Conservation (phyloP, 208 protist species). For the Acanthamoeba triangularis region DNA sequence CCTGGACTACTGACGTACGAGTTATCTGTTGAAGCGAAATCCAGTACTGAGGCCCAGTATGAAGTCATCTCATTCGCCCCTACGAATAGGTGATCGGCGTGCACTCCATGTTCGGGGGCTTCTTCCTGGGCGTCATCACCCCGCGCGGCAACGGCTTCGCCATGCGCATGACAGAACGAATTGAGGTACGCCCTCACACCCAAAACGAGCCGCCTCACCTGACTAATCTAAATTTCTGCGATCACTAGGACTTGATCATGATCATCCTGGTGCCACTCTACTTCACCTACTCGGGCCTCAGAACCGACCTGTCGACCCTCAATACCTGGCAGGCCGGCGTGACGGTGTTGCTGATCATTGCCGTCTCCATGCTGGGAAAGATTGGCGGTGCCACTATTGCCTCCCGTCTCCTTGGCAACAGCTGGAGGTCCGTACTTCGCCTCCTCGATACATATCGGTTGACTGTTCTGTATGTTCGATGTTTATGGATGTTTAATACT, state of each 20-base stretch:
- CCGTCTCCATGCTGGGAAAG: constrained; percentile 82
- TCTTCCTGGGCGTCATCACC: constrained; percentile 82
- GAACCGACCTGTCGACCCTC: constrained; percentile 72
- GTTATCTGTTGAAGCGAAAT: too few relatives aligned
- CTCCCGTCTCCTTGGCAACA: constrained; percentile 12
- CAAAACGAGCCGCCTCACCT: too few relatives aligned
- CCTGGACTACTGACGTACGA: constrained; percentile 76
- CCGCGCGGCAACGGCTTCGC: constrained; percentile 80
- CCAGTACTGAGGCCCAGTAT: too few relatives aligned
- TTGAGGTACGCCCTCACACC: constrained; percentile 73
- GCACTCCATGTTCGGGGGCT: constrained; percentile 89
- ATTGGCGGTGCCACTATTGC: constrained; percentile 80
- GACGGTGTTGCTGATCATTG: constrained; percentile 79
- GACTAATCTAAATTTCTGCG: not conserved
- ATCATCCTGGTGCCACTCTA: constrained; percentile 86
- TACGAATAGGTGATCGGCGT: constrained; percentile 81
- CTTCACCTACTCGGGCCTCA: constrained; percentile 85
- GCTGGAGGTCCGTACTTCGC: not conserved
- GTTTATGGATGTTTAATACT: too few relatives aligned
- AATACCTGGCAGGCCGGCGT: constrained; percentile 25
- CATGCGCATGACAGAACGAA: constrained; percentile 80
- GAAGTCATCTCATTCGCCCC: not conserved
- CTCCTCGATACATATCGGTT: too few relatives aligned
- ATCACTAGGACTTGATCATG: constrained; percentile 75
- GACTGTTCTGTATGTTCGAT: not conserved